Percentiles rank a stretch among this genome's conserved stretches.
Evolutionary conservation across 2,329 filamentous ascomycete species (phyloP).

Genomic region (Claviceps arundinis): DNA sequence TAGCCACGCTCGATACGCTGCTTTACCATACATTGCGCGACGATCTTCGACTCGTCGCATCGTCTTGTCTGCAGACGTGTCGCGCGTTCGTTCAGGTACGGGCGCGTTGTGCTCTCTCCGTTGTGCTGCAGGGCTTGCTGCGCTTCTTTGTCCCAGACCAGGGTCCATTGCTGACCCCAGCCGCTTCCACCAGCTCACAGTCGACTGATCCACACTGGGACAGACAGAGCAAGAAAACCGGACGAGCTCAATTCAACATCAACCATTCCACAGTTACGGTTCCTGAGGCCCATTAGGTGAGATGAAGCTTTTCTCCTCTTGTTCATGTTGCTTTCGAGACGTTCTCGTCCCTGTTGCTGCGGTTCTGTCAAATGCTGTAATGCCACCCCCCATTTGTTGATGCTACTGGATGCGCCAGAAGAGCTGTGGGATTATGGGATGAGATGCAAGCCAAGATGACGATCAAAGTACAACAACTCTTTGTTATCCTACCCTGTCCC

Average conservation of each 20-base stretch:
- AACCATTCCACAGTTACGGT: neutral
- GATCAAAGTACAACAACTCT: neutral
- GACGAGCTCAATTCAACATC: slow-evolving; percentile 3
- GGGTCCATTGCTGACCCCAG: slow-evolving; percentile 5
- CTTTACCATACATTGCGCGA: neutral
- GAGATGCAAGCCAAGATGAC: neutral
- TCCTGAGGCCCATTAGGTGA: neutral
- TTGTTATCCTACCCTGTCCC: neutral
- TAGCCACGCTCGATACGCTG: neutral
- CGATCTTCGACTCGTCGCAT: neutral
- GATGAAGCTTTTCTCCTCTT: neutral
- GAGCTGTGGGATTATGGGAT: neutral
- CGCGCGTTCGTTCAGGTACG: slow-evolving; percentile 5
- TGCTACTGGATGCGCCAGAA: neutral
- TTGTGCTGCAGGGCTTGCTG: slow-evolving; percentile 3
- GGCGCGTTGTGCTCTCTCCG: neutral
- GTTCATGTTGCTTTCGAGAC: neutral
- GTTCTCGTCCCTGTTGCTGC: neutral
- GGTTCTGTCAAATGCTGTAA: too few species aligned
- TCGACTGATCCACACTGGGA: slow-evolving; percentile 1
- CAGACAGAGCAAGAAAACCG: neutral
- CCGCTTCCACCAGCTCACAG: slow-evolving; percentile 4
- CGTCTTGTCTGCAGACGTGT: neutral
- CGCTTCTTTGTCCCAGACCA: slow-evolving; percentile 1
- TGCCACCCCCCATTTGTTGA: neutral